Evolutionary conservation across 2,329 filamentous ascomycete species (phyloP).

Genomic region (Hypomyces perniciosus): DNA sequence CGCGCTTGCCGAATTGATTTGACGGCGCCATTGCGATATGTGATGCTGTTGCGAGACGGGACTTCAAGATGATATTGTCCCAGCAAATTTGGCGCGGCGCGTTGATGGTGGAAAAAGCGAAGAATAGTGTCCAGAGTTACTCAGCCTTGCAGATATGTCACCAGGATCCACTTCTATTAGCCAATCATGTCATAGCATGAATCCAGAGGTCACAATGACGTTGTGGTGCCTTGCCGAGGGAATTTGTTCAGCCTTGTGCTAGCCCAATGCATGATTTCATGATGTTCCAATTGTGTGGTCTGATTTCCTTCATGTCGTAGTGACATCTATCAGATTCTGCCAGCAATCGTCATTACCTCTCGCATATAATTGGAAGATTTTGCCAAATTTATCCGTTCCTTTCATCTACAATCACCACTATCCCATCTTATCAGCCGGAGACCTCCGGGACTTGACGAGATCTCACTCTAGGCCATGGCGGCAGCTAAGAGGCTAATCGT

Average conservation of each 20-base stretch:
- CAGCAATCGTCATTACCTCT: neutral
- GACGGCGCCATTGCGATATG: constrained; percentile 50
- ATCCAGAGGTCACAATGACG: neutral
- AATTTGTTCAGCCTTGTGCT: constrained; percentile 6
- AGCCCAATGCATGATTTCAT: constrained; percentile 19
- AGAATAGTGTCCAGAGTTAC: constrained; percentile 3
- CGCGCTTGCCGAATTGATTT: constrained; percentile 53
- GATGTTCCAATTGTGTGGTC: neutral
- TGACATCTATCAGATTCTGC: neutral
- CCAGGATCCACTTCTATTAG: neutral
- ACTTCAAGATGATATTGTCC: neutral
- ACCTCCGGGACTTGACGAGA: too few species aligned
- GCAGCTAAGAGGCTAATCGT: constrained; percentile 76
- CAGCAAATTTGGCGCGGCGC: neutral
- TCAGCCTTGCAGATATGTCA: constrained; percentile 12
- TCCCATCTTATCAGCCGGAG: neutral
- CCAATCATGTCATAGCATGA: neutral
- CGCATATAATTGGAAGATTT: too few species aligned
- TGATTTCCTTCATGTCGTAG: neutral
- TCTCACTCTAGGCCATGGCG: constrained; percentile 36
- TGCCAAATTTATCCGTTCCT: neutral
- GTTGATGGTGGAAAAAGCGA: neutral
- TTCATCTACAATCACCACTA: neutral
- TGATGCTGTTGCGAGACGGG: neutral
- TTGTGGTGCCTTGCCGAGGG: neutral